Conservation (phyloP, 2,329 filamentous ascomycete species). For the Talaromyces amestolkiae region DNA sequence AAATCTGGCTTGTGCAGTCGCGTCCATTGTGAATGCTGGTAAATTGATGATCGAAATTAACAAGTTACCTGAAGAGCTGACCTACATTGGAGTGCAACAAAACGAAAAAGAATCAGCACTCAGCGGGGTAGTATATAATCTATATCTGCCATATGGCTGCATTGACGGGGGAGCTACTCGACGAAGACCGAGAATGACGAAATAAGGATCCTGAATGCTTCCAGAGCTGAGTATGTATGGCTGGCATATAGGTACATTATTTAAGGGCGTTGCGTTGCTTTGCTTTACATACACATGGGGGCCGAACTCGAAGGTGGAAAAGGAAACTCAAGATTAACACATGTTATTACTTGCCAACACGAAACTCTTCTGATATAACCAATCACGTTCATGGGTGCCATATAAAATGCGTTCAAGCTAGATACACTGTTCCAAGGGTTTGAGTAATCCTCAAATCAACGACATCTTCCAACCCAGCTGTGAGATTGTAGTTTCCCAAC, state of each 20-base stretch:
- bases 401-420: too few relatives aligned
- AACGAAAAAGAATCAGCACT: neutral
- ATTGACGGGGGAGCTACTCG: neutral
- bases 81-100: neutral
- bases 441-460: neutral
- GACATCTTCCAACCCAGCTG: slow-evolving; percentile 5
- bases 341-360: too few relatives aligned
- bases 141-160: neutral
- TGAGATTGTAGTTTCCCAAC: neutral
- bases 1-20: slow-evolving; percentile 56
- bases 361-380: too few relatives aligned
- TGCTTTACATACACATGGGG: neutral
- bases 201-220: neutral
- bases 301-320: neutral
- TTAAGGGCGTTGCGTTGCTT: neutral
- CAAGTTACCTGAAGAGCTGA: too few relatives aligned
- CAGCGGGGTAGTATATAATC: neutral
- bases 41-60: too few relatives aligned
- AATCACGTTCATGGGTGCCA: too few relatives aligned
- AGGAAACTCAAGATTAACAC: too few relatives aligned
- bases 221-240: neutral
- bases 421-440: too few relatives aligned
- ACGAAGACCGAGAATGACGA: neutral
- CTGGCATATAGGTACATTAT: neutral
- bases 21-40: slow-evolving; percentile 2